Conservation (phyloP, 2,329 filamentous ascomycete genomes). For the Sporothrix luriei region DNA sequence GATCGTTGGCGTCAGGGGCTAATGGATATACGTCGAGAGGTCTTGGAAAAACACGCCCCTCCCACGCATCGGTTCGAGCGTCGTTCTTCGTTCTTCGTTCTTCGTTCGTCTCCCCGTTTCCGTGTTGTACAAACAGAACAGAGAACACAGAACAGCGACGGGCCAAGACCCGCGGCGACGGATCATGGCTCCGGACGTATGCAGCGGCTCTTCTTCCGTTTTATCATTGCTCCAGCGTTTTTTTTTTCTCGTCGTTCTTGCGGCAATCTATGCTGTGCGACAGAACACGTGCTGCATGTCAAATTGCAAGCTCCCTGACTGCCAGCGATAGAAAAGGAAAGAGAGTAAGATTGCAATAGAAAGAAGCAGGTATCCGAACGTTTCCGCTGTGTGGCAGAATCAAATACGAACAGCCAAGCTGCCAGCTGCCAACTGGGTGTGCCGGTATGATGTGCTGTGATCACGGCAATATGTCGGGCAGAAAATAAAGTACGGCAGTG, state of each 20-base stretch:
- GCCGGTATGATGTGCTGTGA: not conserved
- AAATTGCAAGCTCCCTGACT: not conserved
- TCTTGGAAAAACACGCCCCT: conserved; percentile 6
- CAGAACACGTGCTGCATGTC: not conserved
- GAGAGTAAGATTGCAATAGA: not conserved
- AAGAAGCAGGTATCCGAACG: not conserved
- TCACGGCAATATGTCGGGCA: conserved; percentile 17
- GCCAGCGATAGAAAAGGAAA: not conserved
- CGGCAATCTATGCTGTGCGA: not conserved
- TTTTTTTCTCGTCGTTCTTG: not conserved
- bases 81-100: not conserved
- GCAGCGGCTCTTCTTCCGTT: not conserved
- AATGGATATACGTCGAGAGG: not conserved
- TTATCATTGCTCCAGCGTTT: not conserved
- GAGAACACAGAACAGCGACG: not conserved
- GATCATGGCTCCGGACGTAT: not conserved
- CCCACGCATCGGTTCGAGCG: not conserved
- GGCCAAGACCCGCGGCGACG: not conserved
- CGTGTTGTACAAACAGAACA: not conserved
- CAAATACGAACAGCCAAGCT: not conserved
- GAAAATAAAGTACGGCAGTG: not conserved
- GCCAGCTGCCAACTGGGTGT: not conserved
- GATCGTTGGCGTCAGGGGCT: not conserved
- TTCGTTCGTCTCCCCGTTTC: not conserved
- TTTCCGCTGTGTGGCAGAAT: not conserved